Evolutionary conservation across 176 grass and related monocot species (phyloP).

Genomic region (Cenchrus americanus): DNA sequence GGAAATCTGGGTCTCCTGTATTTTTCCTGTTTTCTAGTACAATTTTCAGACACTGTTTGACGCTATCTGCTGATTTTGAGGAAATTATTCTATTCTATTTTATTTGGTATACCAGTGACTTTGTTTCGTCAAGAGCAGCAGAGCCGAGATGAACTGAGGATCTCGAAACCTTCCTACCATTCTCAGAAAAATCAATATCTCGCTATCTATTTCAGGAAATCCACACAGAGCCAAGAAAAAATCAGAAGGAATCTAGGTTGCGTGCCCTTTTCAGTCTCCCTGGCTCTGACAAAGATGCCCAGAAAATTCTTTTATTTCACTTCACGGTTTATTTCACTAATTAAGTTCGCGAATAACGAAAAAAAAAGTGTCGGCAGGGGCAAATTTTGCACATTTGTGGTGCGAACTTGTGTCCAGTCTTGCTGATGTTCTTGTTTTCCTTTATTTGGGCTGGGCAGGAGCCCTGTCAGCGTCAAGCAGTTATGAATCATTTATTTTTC

Average conservation of each 20-base stretch:
- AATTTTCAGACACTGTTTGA: constrained; percentile 14
- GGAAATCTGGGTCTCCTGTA: not conserved
- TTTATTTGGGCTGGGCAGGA: constrained; percentile 46
- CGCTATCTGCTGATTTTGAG: not conserved
- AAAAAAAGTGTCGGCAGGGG: constrained; percentile 43
- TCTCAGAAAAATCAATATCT: constrained; percentile 11
- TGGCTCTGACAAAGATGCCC: constrained; percentile 18
- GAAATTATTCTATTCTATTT: not conserved
- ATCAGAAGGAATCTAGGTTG: constrained; percentile 39
- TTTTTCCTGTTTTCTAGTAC: not conserved
- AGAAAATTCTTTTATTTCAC: constrained; percentile 2
- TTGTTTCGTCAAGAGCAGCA: constrained; percentile 32
- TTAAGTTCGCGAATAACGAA: not conserved
- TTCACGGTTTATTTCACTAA: constrained; percentile 18
- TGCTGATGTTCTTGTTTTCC: constrained; percentile 34
- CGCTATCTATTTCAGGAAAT: not conserved
- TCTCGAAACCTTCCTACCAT: not conserved
- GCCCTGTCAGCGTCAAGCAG: constrained; percentile 47
- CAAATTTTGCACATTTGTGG: constrained; percentile 33
- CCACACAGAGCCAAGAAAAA: not conserved
- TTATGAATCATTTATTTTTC: not conserved
- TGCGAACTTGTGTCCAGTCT: constrained; percentile 29
- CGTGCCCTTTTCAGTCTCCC: constrained; percentile 14
- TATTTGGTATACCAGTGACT: not conserved
- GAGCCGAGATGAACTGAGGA: not conserved